These are phyloP conservation scores for Boletus rubroflammeus DNA, from an alignment of 768 basidiomycete genomes.

Conservation along the genomic window DNA sequence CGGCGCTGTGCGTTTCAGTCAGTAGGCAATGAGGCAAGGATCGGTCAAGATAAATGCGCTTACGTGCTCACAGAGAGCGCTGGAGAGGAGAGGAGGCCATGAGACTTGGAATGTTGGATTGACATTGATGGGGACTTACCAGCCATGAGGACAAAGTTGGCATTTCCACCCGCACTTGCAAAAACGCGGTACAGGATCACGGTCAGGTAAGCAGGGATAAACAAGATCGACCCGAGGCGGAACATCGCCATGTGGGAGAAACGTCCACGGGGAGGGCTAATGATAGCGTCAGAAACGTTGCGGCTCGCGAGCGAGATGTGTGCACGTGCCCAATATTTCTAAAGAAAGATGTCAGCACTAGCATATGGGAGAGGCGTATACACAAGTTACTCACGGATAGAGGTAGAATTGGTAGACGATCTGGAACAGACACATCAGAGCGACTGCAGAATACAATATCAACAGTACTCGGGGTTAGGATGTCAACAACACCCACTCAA, in stretches of 20 bases:
- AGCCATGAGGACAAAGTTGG: conserved; percentile 77
- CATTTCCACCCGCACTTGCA: conserved; percentile 64
- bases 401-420: conserved; percentile 89
- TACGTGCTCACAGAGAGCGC: conserved; percentile 80
- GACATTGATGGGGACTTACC: conserved; percentile 41
- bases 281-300: conserved; percentile 7
- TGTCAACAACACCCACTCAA: conserved; percentile 53
- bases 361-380: background rate
- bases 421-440: conserved; percentile 91
- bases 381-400: conserved; percentile 63
- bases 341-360: background rate
- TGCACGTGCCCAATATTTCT: conserved; percentile 63
- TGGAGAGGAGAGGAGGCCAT: conserved; percentile 27
- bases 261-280: conserved; percentile 73
- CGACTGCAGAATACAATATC: conserved; percentile 48
- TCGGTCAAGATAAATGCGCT: conserved; percentile 25
- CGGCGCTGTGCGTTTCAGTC: conserved; percentile 48
- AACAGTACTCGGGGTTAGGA: conserved; percentile 1
- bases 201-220: conserved; percentile 86
- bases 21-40: background rate
- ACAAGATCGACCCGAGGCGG: conserved; percentile 79
- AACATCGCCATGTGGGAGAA: conserved; percentile 89
- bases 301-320: background rate
- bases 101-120: background rate
- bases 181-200: conserved; percentile 72